Percentiles rank a stretch among this genome's conserved stretches.
Conservation (phyloP, 345 rosid species). For the Pistacia integerrima region DNA sequence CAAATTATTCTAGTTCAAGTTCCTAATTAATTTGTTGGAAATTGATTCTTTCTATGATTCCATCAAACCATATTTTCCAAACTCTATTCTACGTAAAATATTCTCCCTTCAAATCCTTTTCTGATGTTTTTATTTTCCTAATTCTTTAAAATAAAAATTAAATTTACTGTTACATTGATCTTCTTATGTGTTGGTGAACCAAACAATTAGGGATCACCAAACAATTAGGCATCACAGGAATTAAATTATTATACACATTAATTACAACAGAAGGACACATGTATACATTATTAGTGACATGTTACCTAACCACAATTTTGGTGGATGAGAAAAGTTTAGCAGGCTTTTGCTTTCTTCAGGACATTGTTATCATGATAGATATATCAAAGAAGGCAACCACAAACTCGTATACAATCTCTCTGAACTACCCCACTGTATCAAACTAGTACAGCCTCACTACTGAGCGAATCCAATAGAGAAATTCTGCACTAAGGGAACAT, state of each 20-base stretch:
- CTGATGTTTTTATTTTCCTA: no score
- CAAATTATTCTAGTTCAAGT: no score
- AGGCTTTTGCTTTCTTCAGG: not conserved
- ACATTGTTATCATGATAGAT: not conserved
- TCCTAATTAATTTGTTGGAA: no score
- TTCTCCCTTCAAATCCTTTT: no score
- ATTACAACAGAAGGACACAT: not conserved
- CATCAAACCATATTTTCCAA: no score
- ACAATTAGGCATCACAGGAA: no score
- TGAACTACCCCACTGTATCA: constrained; percentile 13
- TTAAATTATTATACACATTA: not conserved
- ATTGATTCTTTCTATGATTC: no score
- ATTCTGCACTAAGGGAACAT: constrained; percentile 6
- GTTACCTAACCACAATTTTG: not conserved
- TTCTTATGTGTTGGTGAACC: no score
- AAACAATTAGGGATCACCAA: no score
- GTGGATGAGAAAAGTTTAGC: not conserved
- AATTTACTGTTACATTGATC: no score
- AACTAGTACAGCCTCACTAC: not conserved
- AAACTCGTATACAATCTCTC: constrained; percentile 15
- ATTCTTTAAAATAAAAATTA: no score
- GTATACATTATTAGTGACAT: not conserved
- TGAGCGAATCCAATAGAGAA: constrained; percentile 4
- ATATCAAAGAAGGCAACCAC: constrained; percentile 8
- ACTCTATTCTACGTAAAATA: no score